phyloP scores from a whole-genome alignment of 108 stramenopile genomes.

The Pseudonitzschia multiseries region DNA sequence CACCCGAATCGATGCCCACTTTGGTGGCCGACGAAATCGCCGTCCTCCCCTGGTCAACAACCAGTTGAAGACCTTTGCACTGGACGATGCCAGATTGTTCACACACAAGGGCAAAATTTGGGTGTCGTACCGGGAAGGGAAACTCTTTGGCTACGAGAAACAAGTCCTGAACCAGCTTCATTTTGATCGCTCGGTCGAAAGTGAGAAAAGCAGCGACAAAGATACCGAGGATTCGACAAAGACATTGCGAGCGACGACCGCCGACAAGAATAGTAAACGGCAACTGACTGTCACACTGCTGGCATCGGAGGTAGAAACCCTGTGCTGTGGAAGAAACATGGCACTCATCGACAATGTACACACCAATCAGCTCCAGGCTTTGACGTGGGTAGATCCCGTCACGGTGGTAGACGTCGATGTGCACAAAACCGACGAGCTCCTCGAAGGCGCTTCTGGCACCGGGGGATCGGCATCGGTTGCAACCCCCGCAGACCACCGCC shows the following conservation, averaged over 20 bases:
- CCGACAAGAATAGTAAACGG: background rate
- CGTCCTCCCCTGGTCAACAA: conserved; percentile 27
- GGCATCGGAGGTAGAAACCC: conserved; percentile 72
- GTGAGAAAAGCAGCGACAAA: conserved; percentile 1
- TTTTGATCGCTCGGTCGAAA: conserved; percentile 25
- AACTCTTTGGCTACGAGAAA: conserved; percentile 79
- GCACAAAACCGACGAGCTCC: background rate
- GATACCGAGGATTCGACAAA: background rate
- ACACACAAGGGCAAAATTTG: conserved; percentile 58
- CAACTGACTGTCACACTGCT: conserved; percentile 49
- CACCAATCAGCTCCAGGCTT: conserved; percentile 46
- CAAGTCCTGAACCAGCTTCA: conserved; percentile 79
- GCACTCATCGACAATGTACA: conserved; percentile 58
- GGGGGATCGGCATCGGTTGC: no score
- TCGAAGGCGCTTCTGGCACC: background rate
- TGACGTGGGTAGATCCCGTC: conserved; percentile 89
- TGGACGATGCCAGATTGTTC: conserved; percentile 87
- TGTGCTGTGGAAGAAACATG: conserved; percentile 89
- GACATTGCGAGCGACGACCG: background rate
- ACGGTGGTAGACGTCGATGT: conserved; percentile 65
- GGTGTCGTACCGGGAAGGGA: conserved; percentile 81
- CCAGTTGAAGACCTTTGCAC: conserved; percentile 31
- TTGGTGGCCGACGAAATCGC: conserved; percentile 37
- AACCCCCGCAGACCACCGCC: background rate
- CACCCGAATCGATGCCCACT: conserved; percentile 65